A percentile compares a stretch with the other conserved stretches of the same genome.
phyloP scores from a whole-genome alignment of 768 basidiomycete genomes.

The Lentinula detonsa region DNA sequence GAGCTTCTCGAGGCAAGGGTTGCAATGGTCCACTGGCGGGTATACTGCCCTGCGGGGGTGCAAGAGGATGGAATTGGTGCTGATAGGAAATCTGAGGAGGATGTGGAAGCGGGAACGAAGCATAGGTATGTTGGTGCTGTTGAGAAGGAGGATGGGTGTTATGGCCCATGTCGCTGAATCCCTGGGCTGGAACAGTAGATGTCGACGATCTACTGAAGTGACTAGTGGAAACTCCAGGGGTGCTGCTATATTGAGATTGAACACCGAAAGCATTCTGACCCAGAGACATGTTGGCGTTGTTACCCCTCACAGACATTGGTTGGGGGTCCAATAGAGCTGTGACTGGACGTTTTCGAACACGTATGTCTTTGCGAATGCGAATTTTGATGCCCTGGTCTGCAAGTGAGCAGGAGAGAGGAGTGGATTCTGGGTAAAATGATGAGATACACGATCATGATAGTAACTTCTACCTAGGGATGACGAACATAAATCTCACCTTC shows the following conservation, averaged over 20 bases:
- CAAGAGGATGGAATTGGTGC: conserved; percentile 1
- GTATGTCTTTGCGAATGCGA: conserved; percentile 87
- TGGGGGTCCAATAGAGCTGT: conserved; percentile 12
- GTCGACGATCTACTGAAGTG: conserved; percentile 9
- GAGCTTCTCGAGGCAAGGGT: background rate
- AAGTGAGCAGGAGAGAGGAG: conserved; percentile 80
- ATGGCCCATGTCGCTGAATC: conserved; percentile 18
- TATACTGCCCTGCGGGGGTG: conserved; percentile 2
- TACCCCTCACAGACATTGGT: conserved; percentile 12
- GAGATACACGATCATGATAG: too few relatives aligned
- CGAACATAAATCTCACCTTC: conserved; percentile 51
- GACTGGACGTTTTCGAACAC: conserved; percentile 65
- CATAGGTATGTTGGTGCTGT: conserved; percentile 9
- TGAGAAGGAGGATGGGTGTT: conserved; percentile 17
- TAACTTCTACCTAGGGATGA: too few relatives aligned
- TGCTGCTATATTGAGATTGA: conserved; percentile 12
- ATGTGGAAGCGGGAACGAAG: conserved; percentile 7
- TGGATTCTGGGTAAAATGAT: conserved; percentile 55
- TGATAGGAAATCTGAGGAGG: conserved; percentile 19
- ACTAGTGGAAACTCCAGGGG: conserved; percentile 21
- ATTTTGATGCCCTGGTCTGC: conserved; percentile 98
- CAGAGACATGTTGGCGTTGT: conserved; percentile 7
- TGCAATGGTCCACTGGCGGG: conserved; percentile 3
- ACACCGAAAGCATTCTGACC: conserved; percentile 11
- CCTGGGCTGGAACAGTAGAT: background rate